Evolutionary conservation across 176 grass and related monocot species (phyloP).

Genomic region (Carex pumila): DNA sequence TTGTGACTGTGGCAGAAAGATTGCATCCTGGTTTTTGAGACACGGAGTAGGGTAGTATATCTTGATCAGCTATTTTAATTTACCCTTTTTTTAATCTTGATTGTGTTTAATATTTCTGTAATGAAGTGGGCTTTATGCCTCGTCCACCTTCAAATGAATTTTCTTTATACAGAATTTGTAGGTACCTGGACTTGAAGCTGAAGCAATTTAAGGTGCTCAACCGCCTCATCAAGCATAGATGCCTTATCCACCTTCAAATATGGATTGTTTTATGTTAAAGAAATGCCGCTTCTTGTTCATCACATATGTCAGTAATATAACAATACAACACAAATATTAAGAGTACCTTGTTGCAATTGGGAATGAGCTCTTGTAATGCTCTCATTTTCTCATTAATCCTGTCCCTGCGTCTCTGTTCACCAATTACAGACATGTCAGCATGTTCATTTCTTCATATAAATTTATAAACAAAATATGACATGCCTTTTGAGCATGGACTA

Average conservation of each 20-base stretch:
- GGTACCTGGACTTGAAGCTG: constrained; percentile 21
- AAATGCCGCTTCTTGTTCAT: background rate
- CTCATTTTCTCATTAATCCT: constrained; percentile 23
- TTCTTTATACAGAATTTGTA: background rate
- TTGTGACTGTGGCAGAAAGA: too few relatives aligned
- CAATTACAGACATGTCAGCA: background rate
- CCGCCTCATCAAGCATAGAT: constrained; percentile 27
- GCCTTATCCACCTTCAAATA: constrained; percentile 22
- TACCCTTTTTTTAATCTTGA: too few relatives aligned
- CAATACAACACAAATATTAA: background rate
- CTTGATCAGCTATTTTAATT: too few relatives aligned
- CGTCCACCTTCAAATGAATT: too few relatives aligned
- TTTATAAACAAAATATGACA: background rate
- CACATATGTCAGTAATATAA: background rate
- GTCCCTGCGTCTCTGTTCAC: constrained; percentile 16
- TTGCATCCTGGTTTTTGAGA: too few relatives aligned
- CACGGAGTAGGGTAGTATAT: too few relatives aligned
- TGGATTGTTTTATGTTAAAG: background rate
- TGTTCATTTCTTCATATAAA: background rate
- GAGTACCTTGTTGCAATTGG: constrained; percentile 25
- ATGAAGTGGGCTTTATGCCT: too few relatives aligned
- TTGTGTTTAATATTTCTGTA: too few relatives aligned
- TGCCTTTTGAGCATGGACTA: constrained; percentile 17
- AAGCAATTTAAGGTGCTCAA: constrained; percentile 20
- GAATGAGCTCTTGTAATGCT: constrained; percentile 22